Evolutionary conservation across 805 yeast species (phyloP), one percentile per base, ranked within the genome.

Genomic region (Ogataea pini): DNA sequence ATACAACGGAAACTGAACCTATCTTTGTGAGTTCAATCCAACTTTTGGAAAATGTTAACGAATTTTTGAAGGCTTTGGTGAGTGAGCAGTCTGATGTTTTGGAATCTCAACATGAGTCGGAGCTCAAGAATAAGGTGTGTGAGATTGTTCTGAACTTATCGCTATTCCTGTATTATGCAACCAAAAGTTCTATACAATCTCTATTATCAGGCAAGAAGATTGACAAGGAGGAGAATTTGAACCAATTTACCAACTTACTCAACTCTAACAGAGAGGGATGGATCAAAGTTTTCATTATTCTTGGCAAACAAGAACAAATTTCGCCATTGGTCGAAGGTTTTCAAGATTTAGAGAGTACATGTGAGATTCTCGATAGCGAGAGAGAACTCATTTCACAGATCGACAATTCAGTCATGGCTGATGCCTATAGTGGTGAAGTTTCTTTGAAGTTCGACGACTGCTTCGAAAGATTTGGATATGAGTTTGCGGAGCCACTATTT

Each of bases 401-500:
- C 20, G 70, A 68, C 22, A 67, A 72, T 56, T 65, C 61, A 28
- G 47, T 49, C 9, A 40, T 29, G 43, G 52, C 41, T 50, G 50
- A 36, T 3, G 31, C 55, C n/a, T 32, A 54, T 4, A 13, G 69
- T 52, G 16, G 59, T 48, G 68, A 40, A 13, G 29, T 59, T 20
- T 52, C 54, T 10, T 1, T 32, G 1, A 52, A 52, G 22, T 80
- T 82, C 54, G 72, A 69, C 17, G 65, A 69, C 28, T 86, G 78
- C 61, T 81, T 88, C 60, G 75, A 76, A 13, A 73, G 72, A 43
- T 87, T 78, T 64, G 88, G 85, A 1, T 85, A 83, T 58, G 72
- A 66, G 3, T 90, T 90, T 72, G 95, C 95, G 0, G 60, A 72
- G 4, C 75, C 77, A 1, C 70, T 89, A 24, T 90, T 82, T 63